phyloP scores from a whole-genome alignment of 306 rosid species.

The Acmispon strigosus region DNA sequence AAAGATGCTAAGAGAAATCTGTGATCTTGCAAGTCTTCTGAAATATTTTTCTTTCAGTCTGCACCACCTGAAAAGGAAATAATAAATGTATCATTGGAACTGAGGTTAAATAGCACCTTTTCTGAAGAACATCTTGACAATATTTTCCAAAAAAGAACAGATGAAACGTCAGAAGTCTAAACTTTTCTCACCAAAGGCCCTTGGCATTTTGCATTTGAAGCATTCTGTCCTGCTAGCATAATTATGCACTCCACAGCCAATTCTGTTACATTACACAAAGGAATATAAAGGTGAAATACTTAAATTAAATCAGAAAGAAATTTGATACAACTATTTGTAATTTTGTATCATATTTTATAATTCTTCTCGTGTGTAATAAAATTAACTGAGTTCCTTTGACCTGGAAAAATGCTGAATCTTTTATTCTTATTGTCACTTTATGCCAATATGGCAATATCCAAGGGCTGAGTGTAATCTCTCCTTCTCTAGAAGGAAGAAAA shows the following conservation, averaged over 20 bases:
- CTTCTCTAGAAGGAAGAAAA: slow-evolving; percentile 9
- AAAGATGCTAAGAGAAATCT: slow-evolving; percentile 12
- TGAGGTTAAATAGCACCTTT: slow-evolving; percentile 14
- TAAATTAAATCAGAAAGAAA: neutral
- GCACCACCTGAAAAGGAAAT: slow-evolving; percentile 39
- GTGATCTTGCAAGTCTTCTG: slow-evolving; percentile 8
- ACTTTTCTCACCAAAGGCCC: slow-evolving; percentile 52
- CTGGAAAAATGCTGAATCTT: neutral
- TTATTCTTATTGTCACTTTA: neutral
- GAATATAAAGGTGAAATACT: slow-evolving; percentile 5
- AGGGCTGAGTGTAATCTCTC: neutral
- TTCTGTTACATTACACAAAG: slow-evolving; percentile 36
- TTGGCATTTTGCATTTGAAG: slow-evolving; percentile 72
- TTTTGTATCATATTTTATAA: neutral
- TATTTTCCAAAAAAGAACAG: neutral
- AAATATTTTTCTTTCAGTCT: slow-evolving; percentile 30
- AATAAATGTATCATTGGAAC: slow-evolving; percentile 21
- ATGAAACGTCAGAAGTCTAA: slow-evolving; percentile 3
- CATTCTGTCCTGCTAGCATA: slow-evolving; percentile 88
- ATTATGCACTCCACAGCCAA: slow-evolving; percentile 85
- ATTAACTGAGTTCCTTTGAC: neutral
- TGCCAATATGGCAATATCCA: slow-evolving; percentile 2
- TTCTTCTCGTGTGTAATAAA: neutral
- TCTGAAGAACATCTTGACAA: slow-evolving; percentile 7
- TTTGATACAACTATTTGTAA: neutral